Percentiles rank a stretch among this genome's conserved stretches.
Evolutionary conservation across 2,329 filamentous ascomycete genomes (phyloP).

Genomic region (Nemania bipapillata): DNA sequence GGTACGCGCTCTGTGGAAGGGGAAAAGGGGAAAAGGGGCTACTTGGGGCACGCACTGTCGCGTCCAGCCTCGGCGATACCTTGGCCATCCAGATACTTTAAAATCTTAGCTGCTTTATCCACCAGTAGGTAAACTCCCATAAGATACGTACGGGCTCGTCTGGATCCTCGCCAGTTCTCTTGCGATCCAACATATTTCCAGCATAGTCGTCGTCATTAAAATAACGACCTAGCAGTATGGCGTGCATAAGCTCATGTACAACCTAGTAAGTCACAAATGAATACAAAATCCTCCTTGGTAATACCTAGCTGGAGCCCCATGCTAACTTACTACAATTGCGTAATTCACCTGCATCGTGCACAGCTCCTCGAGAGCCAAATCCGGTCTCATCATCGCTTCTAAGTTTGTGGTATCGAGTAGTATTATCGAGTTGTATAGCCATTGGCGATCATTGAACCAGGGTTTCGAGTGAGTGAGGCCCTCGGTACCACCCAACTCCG

Average conservation of each 20-base stretch:
- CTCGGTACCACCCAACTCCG: not conserved
- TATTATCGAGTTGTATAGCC: not conserved
- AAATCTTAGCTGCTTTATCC: not conserved
- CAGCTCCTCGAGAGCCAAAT: not conserved
- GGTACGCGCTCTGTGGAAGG: too few relatives aligned
- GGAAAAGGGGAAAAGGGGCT: too few relatives aligned
- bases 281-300: too few relatives aligned
- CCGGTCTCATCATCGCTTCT: not conserved
- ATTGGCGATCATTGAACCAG: not conserved
- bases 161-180: not conserved
- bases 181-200: not conserved
- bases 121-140: not conserved
- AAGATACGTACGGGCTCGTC: slow-evolving; percentile 1
- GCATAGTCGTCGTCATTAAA: not conserved
- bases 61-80: slow-evolving; percentile 8
- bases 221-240: not conserved
- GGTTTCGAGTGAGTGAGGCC: accelerated
- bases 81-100: slow-evolving; percentile 4
- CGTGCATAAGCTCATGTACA: slow-evolving; percentile 28
- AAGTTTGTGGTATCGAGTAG: not conserved
- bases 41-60: too few relatives aligned
- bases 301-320: not conserved
- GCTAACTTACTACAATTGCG: not conserved
- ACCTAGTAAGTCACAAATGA: slow-evolving; percentile 4
- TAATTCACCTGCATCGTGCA: not conserved